These are phyloP conservation scores for Lipomyces mesembrius DNA, from an alignment of 805 yeast genomes.

Conservation along the genomic window DNA sequence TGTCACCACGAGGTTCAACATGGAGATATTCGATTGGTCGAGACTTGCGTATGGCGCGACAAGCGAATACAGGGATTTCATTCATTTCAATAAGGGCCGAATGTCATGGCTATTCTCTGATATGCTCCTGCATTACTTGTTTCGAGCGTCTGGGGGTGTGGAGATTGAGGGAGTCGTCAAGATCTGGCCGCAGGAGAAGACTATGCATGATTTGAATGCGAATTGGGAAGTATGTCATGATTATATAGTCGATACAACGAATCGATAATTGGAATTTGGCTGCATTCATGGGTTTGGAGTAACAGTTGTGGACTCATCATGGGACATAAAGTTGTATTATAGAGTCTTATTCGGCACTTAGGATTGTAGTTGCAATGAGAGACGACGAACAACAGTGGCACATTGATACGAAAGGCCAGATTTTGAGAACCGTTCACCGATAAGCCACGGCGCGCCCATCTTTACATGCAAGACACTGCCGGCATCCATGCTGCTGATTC, in stretches of 20 bases:
- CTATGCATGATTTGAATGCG: conserved; percentile 5
- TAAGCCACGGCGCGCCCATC: too few species aligned
- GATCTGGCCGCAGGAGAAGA: conserved; percentile 18
- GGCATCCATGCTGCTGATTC: too few species aligned
- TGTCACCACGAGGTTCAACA: conserved; percentile 10
- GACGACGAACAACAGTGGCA: too few species aligned
- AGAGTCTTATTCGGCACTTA: too few species aligned
- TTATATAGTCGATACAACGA: conserved; percentile 5
- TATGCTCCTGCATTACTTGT: conserved; percentile 30
- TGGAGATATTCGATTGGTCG: conserved; percentile 28
- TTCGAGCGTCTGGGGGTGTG: conserved; percentile 32
- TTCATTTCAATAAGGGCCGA: conserved; percentile 19
- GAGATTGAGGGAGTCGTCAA: conserved; percentile 20
- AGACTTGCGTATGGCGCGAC: conserved; percentile 15
- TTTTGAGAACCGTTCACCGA: too few species aligned
- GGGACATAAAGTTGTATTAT: neutral
- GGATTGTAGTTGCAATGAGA: too few species aligned
- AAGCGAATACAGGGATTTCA: conserved; percentile 9
- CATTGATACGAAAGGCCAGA: too few species aligned
- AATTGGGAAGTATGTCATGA: conserved; percentile 25
- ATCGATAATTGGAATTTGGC: conserved; percentile 5
- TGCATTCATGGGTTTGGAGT: neutral
- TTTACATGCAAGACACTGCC: too few species aligned
- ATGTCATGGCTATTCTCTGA: conserved; percentile 25
- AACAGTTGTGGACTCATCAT: neutral